phyloP scores from a whole-genome alignment of 345 rosid genomes.

The Aquilaria yunnanensis region DNA sequence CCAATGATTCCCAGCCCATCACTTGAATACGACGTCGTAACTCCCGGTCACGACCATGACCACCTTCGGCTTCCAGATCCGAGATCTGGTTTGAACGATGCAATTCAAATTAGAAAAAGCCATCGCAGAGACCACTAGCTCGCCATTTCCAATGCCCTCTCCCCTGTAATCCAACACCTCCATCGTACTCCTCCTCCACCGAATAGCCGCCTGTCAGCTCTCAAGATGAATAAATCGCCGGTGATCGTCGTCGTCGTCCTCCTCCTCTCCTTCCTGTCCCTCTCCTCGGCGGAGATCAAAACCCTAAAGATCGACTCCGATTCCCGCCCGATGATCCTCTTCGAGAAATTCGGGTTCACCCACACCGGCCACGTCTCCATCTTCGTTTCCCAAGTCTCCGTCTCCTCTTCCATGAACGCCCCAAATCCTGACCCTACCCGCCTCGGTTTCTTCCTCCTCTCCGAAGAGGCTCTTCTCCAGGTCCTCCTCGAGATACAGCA shows the following conservation, averaged over 20 bases:
- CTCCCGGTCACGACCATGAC: too few species aligned
- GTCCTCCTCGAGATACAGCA: slow-evolving; percentile 81
- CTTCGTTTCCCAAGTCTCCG: slow-evolving; percentile 59
- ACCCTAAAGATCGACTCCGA: slow-evolving; percentile 53
- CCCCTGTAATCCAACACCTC: not conserved
- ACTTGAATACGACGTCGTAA: too few species aligned
- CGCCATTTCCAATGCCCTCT: not conserved
- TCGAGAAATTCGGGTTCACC: slow-evolving; percentile 95
- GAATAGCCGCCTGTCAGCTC: not conserved
- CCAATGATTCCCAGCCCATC: too few species aligned
- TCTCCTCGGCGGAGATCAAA: slow-evolving; percentile 59
- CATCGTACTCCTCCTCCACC: not conserved
- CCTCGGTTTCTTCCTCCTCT: slow-evolving; percentile 92
- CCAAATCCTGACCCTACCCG: slow-evolving; percentile 52
- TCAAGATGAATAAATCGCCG: slow-evolving; percentile 40
- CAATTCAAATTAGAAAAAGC: too few species aligned
- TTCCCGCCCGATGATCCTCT: slow-evolving; percentile 89
- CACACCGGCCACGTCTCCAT: slow-evolving; percentile 66
- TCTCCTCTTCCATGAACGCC: slow-evolving; percentile 36
- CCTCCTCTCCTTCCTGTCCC: slow-evolving; percentile 22
- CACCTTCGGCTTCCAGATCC: too few species aligned
- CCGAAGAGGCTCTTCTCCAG: slow-evolving; percentile 83
- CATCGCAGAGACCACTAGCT: too few species aligned
- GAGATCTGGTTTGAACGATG: too few species aligned
- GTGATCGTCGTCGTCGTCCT: slow-evolving; percentile 24